Evolutionary conservation across 2,329 filamentous ascomycete genomes (phyloP).

Genomic region (Epichloe typhina): DNA sequence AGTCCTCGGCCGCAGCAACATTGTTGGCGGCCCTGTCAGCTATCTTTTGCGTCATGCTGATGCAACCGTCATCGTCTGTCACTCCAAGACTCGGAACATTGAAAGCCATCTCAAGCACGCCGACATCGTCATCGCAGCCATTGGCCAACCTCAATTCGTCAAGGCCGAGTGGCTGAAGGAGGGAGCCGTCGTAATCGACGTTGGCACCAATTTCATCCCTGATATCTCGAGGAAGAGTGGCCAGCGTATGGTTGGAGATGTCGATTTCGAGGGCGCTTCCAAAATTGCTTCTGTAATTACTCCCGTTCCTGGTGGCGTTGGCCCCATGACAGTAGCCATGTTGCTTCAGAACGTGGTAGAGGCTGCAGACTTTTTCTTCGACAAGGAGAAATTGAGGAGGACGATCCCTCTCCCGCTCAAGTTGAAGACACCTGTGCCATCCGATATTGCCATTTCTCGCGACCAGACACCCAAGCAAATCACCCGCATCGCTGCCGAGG

Average conservation of each 20-base stretch:
- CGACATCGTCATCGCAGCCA: slow-evolving; percentile 84
- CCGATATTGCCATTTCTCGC: slow-evolving; percentile 85
- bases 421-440: slow-evolving; percentile 71
- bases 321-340: slow-evolving; percentile 99
- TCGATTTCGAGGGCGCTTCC: slow-evolving; percentile 75
- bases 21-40: slow-evolving; percentile 93
- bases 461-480: slow-evolving; percentile 87
- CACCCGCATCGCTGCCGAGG: slow-evolving; percentile 67
- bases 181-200: slow-evolving; percentile 91
- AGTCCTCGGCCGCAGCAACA: slow-evolving; percentile 88
- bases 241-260: slow-evolving; percentile 83
- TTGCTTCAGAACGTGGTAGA: slow-evolving; percentile 90
- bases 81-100: slow-evolving; percentile 71
- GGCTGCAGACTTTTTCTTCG: slow-evolving; percentile 68
- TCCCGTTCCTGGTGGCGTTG: slow-evolving; percentile 90
- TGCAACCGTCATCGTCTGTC: slow-evolving; percentile 92
- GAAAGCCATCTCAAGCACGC: slow-evolving; percentile 65
- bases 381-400: slow-evolving; percentile 65
- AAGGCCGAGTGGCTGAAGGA: slow-evolving; percentile 94
- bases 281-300: slow-evolving; percentile 88
- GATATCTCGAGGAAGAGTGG: slow-evolving; percentile 87
- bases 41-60: slow-evolving; percentile 91
- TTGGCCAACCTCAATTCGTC: slow-evolving; percentile 76
- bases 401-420: slow-evolving; percentile 77
- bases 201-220: slow-evolving; percentile 90